Evolutionary conservation across 2,329 filamentous ascomycete genomes (phyloP).

Genomic region (Ophiostoma fasciatum): DNA sequence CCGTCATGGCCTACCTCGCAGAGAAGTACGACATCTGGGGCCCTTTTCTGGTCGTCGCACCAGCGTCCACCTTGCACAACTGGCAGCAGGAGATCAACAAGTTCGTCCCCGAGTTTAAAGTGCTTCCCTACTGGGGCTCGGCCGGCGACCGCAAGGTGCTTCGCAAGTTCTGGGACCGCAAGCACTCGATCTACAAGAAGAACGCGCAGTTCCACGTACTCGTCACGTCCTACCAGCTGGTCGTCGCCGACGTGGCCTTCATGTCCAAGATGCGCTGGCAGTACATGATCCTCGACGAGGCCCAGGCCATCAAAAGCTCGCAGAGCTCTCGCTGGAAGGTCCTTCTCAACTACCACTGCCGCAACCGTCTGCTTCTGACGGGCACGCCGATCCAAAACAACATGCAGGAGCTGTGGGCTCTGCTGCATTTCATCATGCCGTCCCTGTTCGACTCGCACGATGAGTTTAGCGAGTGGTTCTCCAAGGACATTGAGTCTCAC

Average conservation of each 20-base stretch:
- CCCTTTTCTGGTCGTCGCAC: conserved; percentile 90
- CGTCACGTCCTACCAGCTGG: conserved; percentile 92
- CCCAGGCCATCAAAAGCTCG: conserved; percentile 97
- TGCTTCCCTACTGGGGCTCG: conserved; percentile 93
- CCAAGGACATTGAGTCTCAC: conserved; percentile 93
- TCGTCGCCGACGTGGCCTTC: conserved; percentile 90
- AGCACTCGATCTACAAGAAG: conserved; percentile 87
- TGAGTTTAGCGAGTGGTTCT: conserved; percentile 89
- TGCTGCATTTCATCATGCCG: conserved; percentile 99
- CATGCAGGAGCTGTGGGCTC: conserved; percentile 97
- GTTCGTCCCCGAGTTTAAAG: conserved; percentile 90
- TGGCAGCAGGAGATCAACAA: conserved; percentile 97
- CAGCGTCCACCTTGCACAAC: conserved; percentile 92
- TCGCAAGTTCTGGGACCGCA: conserved; percentile 97
- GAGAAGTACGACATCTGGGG: conserved; percentile 98
- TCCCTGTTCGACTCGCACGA: conserved; percentile 90
- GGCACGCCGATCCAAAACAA: conserved; percentile 99
- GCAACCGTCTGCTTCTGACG: conserved; percentile 83
- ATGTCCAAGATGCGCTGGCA: conserved; percentile 99
- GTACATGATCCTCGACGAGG: conserved; percentile 99
- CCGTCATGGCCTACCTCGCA: conserved; percentile 96
- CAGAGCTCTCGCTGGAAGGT: conserved; percentile 96
- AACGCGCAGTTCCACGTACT: conserved; percentile 93
- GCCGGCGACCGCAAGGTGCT: conserved; percentile 89
- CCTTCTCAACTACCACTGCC: conserved; percentile 82